Evolutionary conservation across 768 basidiomycete species (phyloP), one percentile per base, ranked within the genome.

Genomic region (Suillus brevipes): DNA sequence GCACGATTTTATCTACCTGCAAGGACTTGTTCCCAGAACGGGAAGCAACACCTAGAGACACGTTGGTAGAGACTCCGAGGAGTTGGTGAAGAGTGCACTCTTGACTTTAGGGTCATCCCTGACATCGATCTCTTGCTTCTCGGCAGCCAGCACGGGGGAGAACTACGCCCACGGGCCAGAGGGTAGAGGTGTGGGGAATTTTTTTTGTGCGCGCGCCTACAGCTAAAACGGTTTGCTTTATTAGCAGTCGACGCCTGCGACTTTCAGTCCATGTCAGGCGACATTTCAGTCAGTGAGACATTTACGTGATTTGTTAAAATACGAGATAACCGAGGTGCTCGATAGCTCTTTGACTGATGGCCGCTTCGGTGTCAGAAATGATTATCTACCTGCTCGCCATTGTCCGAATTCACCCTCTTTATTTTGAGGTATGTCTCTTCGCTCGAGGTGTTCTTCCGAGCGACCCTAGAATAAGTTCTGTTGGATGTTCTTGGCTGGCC

Each of bases 11-110:
- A 34, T 18, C 12, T 16, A 36, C 8, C 38, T 16, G 31, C 36
- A 37, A 31, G 52, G 52, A 34, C 28, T 62, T 58, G 38, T 62
- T 59, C 7, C 62, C 10, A 37, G 31, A 62, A 62, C 20, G 62
- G 37, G 25, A 53, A 47, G 37, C 8, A 10, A 40, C 37, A 38
- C 62, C 34, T 59, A 3, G 23, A 42, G 38, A 59, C 57, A 40
- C 57, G 57, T 42, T 59, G 57, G 28, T 6, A 25, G 25, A 25
- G 38, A 28, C 25, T 59, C 34, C 23, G 40, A 25, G 57, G 57
- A 42, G 38, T 40, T 59, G 25, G 57, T 58, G 38, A 58, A n/a
- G n/a, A n/a, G n/a, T n/a, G 3, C 28, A 3, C 28, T 28, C 2
- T 28, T 28, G 38, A 59, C 34, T 59, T 42, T 12, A 28, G 37